These are phyloP conservation scores for Ehretia macrophylla DNA, from an alignment of 257 asterid genomes.

Conservation along the genomic window DNA sequence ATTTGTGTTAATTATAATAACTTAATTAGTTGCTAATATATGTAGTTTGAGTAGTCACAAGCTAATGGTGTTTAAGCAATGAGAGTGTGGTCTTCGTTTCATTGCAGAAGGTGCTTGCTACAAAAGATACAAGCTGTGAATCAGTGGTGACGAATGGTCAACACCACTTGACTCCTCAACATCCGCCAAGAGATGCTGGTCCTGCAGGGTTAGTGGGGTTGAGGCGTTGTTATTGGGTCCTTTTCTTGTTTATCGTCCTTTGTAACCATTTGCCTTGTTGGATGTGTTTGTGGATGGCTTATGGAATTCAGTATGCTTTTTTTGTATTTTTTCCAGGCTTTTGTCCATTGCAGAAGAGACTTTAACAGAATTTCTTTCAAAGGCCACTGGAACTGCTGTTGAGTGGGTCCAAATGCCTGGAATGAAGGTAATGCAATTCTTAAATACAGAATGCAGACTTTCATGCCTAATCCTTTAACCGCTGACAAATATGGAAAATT, in stretches of 20 bases:
- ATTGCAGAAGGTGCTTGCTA: conserved; percentile 57
- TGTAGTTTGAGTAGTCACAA: too few species aligned
- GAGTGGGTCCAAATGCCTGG: conserved; percentile 99
- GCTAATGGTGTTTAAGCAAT: not conserved
- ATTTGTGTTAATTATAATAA: too few species aligned
- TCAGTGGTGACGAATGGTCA: conserved; percentile 93
- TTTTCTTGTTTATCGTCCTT: conserved; percentile 39
- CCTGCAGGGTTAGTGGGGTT: conserved; percentile 89
- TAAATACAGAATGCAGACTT: too few species aligned
- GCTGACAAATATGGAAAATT: too few species aligned
- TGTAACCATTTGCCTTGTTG: conserved; percentile 26
- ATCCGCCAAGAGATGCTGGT: conserved; percentile 95
- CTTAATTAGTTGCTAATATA: too few species aligned
- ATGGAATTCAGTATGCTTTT: conserved; percentile 26
- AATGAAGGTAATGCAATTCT: conserved; percentile 56
- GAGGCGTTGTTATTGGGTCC: conserved; percentile 31
- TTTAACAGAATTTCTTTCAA: conserved; percentile 91
- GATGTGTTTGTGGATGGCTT: conserved; percentile 36
- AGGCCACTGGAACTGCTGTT: conserved; percentile 97
- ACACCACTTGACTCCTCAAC: conserved; percentile 74
- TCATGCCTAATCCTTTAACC: too few species aligned
- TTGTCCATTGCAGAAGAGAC: conserved; percentile 97
- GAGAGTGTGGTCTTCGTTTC: not conserved
- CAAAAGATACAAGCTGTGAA: conserved; percentile 85
- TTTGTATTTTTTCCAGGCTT: conserved; percentile 51